These are phyloP conservation scores for Lactarius sp. DNA, from an alignment of 768 basidiomycete species.

Conservation along the genomic window DNA sequence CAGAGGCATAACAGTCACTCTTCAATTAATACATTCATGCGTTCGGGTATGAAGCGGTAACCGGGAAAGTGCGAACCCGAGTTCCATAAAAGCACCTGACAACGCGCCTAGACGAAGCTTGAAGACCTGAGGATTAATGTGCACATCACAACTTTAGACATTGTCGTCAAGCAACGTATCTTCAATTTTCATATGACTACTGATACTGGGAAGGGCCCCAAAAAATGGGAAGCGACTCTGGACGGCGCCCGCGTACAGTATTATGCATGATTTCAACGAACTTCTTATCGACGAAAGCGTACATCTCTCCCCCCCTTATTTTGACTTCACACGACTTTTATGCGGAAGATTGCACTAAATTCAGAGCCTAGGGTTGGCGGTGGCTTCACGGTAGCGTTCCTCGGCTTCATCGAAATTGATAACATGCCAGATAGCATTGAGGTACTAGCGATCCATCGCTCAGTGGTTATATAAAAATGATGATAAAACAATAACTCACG, in stretches of 20 bases:
- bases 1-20: not conserved
- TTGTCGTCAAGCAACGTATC: not conserved
- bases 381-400: conserved; percentile 50
- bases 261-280: not conserved
- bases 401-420: conserved; percentile 75
- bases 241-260: not conserved
- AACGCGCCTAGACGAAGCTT: not conserved
- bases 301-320: not conserved
- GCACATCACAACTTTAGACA: not conserved
- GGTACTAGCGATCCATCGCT: conserved; percentile 43
- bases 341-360: not conserved
- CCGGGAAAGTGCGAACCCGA: not conserved
- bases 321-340: not conserved
- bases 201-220: not conserved
- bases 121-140: not conserved
- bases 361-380: conserved; percentile 37
- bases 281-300: conserved; percentile 7
- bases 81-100: not conserved
- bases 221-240: not conserved
- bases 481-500: conserved; percentile 44
- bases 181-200: not conserved
- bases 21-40: not conserved
- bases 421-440: conserved; percentile 71
- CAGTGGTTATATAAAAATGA: not conserved
- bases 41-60: not conserved